Conservation (phyloP, 345 rosid species). For the Hypericum androsaemum region DNA sequence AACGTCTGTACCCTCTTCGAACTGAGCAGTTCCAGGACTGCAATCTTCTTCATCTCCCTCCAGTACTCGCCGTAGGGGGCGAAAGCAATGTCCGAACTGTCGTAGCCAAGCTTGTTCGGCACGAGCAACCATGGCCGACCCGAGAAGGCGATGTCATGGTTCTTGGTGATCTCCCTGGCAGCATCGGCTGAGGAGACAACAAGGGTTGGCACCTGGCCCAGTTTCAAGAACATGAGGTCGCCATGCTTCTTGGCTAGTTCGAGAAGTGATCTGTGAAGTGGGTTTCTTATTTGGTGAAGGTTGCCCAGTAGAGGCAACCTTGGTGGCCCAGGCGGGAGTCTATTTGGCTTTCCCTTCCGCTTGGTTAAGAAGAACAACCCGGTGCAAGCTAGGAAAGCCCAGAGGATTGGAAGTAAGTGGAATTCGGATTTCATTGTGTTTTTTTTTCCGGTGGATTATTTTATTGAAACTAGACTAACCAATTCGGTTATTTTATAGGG, state of each 20-base stretch:
- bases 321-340: constrained; percentile 11
- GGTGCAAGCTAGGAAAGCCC: too few relatives aligned
- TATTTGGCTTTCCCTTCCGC: too few relatives aligned
- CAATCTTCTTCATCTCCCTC: too few relatives aligned
- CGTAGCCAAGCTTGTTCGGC: constrained; percentile 4
- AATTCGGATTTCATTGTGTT: too few relatives aligned
- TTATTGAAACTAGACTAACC: too few relatives aligned
- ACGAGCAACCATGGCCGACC: constrained; percentile 1
- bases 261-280: neutral
- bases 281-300: neutral
- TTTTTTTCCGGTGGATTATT: too few relatives aligned
- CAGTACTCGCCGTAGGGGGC: neutral
- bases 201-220: neutral
- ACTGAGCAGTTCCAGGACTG: too few relatives aligned
- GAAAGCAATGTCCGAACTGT: constrained; percentile 4
- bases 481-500: too few relatives aligned
- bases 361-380: too few relatives aligned
- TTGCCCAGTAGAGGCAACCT: constrained; percentile 13
- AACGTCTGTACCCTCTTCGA: too few relatives aligned
- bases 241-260: constrained; percentile 12
- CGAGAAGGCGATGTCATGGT: neutral
- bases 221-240: constrained; percentile 4
- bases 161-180: constrained; percentile 4
- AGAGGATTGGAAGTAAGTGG: too few relatives aligned
- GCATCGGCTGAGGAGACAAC: constrained; percentile 15